Conservation (phyloP, 1,139 yeast genomes). For the Taphrina flavorubra region DNA sequence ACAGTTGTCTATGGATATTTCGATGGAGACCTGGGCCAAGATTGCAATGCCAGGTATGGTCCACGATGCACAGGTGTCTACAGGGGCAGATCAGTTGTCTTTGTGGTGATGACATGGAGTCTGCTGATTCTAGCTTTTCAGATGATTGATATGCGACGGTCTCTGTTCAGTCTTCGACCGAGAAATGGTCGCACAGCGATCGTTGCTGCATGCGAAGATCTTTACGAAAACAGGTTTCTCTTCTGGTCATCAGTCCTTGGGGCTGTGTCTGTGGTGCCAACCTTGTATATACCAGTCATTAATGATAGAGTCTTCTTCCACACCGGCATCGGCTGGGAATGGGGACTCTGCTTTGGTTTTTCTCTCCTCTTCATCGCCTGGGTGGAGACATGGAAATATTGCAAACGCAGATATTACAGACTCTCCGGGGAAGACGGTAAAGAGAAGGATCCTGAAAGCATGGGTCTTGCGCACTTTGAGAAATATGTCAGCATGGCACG, state of each 20-base stretch:
- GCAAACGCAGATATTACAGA: slow-evolving; percentile 43
- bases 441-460: slow-evolving; percentile 10
- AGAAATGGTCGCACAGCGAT: slow-evolving; percentile 24
- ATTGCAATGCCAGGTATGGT: slow-evolving; percentile 62
- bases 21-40: slow-evolving; percentile 67
- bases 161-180: slow-evolving; percentile 48
- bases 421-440: neutral
- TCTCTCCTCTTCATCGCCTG: slow-evolving; percentile 51
- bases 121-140: slow-evolving; percentile 89
- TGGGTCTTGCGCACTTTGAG: slow-evolving; percentile 26
- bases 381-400: slow-evolving; percentile 46
- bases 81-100: slow-evolving; percentile 79
- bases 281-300: slow-evolving; percentile 85
- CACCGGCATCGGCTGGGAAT: slow-evolving; percentile 74
- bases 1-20: slow-evolving; percentile 69
- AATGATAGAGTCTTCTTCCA: slow-evolving; percentile 79
- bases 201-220: slow-evolving; percentile 16
- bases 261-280: slow-evolving; percentile 75
- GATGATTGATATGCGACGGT: slow-evolving; percentile 72
- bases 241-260: slow-evolving; percentile 85
- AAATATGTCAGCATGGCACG: slow-evolving; percentile 32
- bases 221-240: slow-evolving; percentile 65
- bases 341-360: slow-evolving; percentile 78
- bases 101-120: slow-evolving; percentile 90
- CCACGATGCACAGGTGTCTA: slow-evolving; percentile 68